A percentile compares a stretch with the other conserved stretches of the same genome.
Conservation (phyloP, 805 yeast species). For the Candida awuae region DNA sequence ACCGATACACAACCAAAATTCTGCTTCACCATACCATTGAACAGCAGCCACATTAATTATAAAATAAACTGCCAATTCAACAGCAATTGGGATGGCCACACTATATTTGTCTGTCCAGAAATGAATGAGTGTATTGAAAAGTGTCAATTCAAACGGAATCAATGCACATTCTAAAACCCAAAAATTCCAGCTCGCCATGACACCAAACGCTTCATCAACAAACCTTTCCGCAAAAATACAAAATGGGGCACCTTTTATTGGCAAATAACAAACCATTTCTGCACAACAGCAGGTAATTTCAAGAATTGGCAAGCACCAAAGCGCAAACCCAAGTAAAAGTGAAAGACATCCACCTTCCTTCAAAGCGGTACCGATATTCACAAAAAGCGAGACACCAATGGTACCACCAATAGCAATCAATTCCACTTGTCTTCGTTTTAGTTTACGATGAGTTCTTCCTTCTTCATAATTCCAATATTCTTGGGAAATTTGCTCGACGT, state of each 20-base stretch:
- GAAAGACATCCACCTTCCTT: slow-evolving; percentile 36
- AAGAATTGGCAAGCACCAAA: slow-evolving; percentile 38
- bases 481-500: not conserved
- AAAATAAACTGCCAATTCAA: slow-evolving; percentile 37
- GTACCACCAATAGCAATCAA: slow-evolving; percentile 61
- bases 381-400: slow-evolving; percentile 38
- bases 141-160: slow-evolving; percentile 41
- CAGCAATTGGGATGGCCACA: slow-evolving; percentile 38
- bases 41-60: slow-evolving; percentile 40
- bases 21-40: slow-evolving; percentile 42
- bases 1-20: slow-evolving; percentile 39
- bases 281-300: slow-evolving; percentile 36
- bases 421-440: slow-evolving; percentile 64
- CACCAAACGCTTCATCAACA: slow-evolving; percentile 38
- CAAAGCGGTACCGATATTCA: slow-evolving; percentile 34
- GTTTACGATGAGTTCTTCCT: slow-evolving; percentile 21
- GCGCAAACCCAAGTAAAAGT: slow-evolving; percentile 30
- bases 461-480: slow-evolving; percentile 8
- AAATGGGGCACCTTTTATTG: slow-evolving; percentile 37
- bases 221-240: slow-evolving; percentile 39
- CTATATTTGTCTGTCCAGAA: slow-evolving; percentile 43
- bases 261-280: slow-evolving; percentile 38
- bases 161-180: slow-evolving; percentile 41
- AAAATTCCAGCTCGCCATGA: slow-evolving; percentile 40
- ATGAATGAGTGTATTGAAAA: slow-evolving; percentile 47